phyloP scores from a whole-genome alignment of 768 basidiomycete species.

The Pluteus cervinus region DNA sequence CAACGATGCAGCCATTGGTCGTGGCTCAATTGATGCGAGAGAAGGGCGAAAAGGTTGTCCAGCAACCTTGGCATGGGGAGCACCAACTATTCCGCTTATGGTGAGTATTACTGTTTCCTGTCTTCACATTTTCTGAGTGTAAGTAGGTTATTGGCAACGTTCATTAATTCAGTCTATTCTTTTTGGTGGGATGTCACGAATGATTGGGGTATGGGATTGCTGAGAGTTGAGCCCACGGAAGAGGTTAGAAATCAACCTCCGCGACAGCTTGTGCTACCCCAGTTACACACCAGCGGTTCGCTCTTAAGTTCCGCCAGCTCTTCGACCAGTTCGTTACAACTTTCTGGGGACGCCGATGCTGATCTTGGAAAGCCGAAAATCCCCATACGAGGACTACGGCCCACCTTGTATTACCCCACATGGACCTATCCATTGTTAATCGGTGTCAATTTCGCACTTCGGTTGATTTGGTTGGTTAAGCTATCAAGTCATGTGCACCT shows the following conservation, averaged over 20 bases:
- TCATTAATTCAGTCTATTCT: constrained; percentile 87
- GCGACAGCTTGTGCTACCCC: constrained; percentile 39
- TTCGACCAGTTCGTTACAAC: no score
- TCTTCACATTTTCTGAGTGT: neutral
- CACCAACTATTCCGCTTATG: constrained; percentile 80
- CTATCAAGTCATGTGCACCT: constrained; percentile 82
- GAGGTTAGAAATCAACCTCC: constrained; percentile 27
- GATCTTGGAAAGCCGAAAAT: neutral
- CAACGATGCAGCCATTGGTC: constrained; percentile 80
- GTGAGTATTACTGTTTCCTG: constrained; percentile 33
- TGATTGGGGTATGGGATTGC: constrained; percentile 90
- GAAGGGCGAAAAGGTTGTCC: constrained; percentile 36
- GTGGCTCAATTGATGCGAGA: constrained; percentile 49
- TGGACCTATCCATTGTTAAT: constrained; percentile 80
- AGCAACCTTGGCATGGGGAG: constrained; percentile 65
- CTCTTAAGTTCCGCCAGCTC: constrained; percentile 13
- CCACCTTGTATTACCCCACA: constrained; percentile 72
- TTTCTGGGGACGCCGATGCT: neutral
- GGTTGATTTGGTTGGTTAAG: constrained; percentile 93
- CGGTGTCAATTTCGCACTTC: constrained; percentile 77
- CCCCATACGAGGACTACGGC: constrained; percentile 53
- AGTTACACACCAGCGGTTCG: constrained; percentile 34
- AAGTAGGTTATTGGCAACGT: constrained; percentile 74
- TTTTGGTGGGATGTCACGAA: constrained; percentile 99
- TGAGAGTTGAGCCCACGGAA: constrained; percentile 34